Evolutionary conservation across 2,329 filamentous ascomycete genomes (phyloP), one percentile per base, ranked within the genome.

Genomic region (Fusarium devonianum): DNA sequence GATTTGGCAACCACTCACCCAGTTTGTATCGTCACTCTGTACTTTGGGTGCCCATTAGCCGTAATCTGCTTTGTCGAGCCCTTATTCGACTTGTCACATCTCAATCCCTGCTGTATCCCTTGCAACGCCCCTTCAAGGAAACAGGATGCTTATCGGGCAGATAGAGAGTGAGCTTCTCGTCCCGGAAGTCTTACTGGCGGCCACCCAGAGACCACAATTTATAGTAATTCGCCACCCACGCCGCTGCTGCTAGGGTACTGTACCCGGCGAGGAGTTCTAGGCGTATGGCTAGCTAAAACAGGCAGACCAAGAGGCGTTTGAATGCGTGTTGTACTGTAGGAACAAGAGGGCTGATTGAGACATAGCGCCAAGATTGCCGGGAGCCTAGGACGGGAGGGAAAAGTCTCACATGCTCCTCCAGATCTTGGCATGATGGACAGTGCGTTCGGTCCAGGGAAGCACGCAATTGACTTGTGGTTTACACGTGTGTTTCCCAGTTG

Each of bases 231-330:
- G 28, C 29, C 29, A n/a, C 21, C 10, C 14, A 28, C 32, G 30
- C 30, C 40, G 29, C 41, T 30, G 13, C 13, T 13, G 41, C 30
- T 25, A 45, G 33, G 40, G 23, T 32, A 22, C n/a, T 25, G 23
- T 29, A 23, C 37, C 41, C 41, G 41, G 41, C 38, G 41, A 45
- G 41, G 41, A 38, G 33, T 18, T n/a, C 30, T n/a, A 37, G n/a
- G n/a, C 29, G 33, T 45, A 23, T 17, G 33, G 41, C 41, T 22
- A 45, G 10, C 22, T 23, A 12, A 22, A 45, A 16, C 23, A 45
- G 33, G 13, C 13, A 14, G 11, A 45, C n/a, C 10, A 37, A 40
- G 34, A 13, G 28, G 28, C 25, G 26, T n/a, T 25, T 41, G 22
- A 16, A 21, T 41, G 18, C 29, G 11, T 12, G 32, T 22, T 14